Percentiles rank a stretch among this genome's conserved stretches.
These are phyloP conservation scores for Oryza glumipatula DNA, from an alignment of 176 grass and related monocot genomes.

Conservation along the genomic window DNA sequence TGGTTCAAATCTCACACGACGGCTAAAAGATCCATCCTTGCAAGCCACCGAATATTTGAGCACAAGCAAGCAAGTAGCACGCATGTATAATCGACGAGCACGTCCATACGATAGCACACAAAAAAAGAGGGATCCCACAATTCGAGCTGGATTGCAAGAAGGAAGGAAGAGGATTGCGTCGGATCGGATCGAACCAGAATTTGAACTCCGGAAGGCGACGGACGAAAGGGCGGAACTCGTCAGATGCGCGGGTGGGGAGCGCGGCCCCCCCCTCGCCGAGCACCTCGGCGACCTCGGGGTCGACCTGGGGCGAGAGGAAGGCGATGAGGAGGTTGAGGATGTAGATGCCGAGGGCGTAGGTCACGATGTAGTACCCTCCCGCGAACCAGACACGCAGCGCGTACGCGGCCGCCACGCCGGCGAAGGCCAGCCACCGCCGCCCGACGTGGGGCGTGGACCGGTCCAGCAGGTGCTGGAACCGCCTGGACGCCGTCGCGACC, in stretches of 20 bases:
- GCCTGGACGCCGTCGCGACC: conserved; percentile 36
- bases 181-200: conserved; percentile 64
- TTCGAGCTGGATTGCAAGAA: background rate
- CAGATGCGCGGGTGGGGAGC: conserved; percentile 64
- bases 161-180: background rate
- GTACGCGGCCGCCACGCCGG: conserved; percentile 47
- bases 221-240: conserved; percentile 84
- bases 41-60: background rate
- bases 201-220: conserved; percentile 91
- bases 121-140: background rate
- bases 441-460: conserved; percentile 66
- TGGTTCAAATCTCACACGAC: conserved; percentile 7
- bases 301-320: conserved; percentile 85
- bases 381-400: conserved; percentile 69
- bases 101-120: background rate
- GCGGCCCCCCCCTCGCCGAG: conserved; percentile 46
- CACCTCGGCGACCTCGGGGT: conserved; percentile 64
- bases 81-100: background rate
- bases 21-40: conserved; percentile 14
- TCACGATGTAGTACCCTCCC: conserved; percentile 77
- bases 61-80: conserved; percentile 10
- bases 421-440: conserved; percentile 64
- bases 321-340: conserved; percentile 72
- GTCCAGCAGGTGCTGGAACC: conserved; percentile 83
- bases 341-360: conserved; percentile 85